These are phyloP conservation scores for Colletotrichum higginsianum DNA, from an alignment of 2,329 filamentous ascomycete genomes.

Conservation along the genomic window DNA sequence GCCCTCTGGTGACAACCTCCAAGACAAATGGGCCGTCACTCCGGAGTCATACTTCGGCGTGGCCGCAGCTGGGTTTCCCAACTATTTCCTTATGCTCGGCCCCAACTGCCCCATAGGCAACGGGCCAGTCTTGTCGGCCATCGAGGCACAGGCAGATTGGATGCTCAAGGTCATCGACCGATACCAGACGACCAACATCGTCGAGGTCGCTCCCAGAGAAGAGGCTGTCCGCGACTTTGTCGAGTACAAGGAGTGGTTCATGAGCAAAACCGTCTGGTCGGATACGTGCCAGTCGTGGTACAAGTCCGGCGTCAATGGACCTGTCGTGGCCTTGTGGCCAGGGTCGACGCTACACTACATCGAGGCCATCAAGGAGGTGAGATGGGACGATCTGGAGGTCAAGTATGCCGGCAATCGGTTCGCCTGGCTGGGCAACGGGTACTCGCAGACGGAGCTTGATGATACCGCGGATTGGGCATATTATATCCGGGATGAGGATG, in stretches of 20 bases:
- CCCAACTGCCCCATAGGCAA: conserved; percentile 58
- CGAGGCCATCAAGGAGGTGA: conserved; percentile 60
- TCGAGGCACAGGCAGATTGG: conserved; percentile 65
- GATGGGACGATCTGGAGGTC: conserved; percentile 63
- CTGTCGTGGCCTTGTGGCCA: conserved; percentile 43
- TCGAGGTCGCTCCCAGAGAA: conserved; percentile 59
- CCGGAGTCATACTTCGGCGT: conserved; percentile 52
- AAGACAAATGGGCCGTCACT: conserved; percentile 47
- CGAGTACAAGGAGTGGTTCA: conserved; percentile 60
- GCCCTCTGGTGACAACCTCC: conserved; percentile 50
- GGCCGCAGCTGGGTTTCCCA: conserved; percentile 47
- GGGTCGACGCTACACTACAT: conserved; percentile 64
- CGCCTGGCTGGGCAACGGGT: conserved; percentile 59
- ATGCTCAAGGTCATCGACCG: conserved; percentile 65
- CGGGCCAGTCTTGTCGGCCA: conserved; percentile 57
- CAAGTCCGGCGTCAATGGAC: conserved; percentile 40
- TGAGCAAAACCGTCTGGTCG: conserved; percentile 61
- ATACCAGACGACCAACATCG: conserved; percentile 63
- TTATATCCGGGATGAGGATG: conserved; percentile 55
- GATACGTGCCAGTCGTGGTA: conserved; percentile 54
- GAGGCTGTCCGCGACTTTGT: conserved; percentile 66
- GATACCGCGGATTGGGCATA: conserved; percentile 56
- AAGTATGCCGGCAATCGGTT: conserved; percentile 56
- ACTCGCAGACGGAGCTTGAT: conserved; percentile 58
- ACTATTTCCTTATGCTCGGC: conserved; percentile 54